phyloP scores from a whole-genome alignment of 176 grass and related monocot genomes.

The Puya raimondii region DNA sequence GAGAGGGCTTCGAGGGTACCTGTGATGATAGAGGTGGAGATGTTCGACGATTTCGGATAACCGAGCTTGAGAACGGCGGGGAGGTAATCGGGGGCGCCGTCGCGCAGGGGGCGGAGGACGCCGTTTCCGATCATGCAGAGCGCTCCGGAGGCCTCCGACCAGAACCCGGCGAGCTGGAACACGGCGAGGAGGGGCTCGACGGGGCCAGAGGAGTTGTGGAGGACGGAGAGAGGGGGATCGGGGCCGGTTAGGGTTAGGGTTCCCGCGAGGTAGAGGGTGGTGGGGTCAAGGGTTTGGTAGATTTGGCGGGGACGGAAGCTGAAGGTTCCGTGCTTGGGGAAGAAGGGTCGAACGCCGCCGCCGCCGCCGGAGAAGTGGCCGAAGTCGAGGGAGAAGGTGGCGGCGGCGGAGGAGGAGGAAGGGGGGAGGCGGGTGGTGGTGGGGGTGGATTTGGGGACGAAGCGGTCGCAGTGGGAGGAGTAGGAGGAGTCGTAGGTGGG shows the following conservation, averaged over 20 bases:
- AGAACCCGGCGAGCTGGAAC: conserved; percentile 65
- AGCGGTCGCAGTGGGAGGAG: neutral
- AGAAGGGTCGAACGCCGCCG: conserved; percentile 16
- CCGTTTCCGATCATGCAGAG: conserved; percentile 80
- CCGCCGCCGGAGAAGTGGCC: conserved; percentile 58
- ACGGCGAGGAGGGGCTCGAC: conserved; percentile 16
- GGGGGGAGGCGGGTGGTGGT: conserved; percentile 1
- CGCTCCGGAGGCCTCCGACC: conserved; percentile 38
- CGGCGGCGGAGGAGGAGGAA: neutral
- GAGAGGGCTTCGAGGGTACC: conserved; percentile 42
- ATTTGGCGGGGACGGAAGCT: conserved; percentile 36
- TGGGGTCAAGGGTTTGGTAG: conserved; percentile 41
- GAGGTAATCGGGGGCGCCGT: conserved; percentile 24
- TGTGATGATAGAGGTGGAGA: conserved; percentile 36
- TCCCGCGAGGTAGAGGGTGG: neutral
- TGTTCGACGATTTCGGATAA: conserved; percentile 41
- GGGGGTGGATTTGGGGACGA: conserved; percentile 17
- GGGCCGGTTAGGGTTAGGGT: conserved; percentile 15
- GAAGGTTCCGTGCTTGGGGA: neutral
- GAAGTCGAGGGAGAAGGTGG: conserved; percentile 28
- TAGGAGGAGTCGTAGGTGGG: neutral
- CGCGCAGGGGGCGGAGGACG: conserved; percentile 11
- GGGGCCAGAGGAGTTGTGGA: conserved; percentile 23
- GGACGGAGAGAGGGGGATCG: conserved; percentile 10
- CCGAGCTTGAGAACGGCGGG: conserved; percentile 41